Evolutionary conservation across 2,329 filamentous ascomycete genomes (phyloP).

Genomic region (Pseudopyricularia cyperi): DNA sequence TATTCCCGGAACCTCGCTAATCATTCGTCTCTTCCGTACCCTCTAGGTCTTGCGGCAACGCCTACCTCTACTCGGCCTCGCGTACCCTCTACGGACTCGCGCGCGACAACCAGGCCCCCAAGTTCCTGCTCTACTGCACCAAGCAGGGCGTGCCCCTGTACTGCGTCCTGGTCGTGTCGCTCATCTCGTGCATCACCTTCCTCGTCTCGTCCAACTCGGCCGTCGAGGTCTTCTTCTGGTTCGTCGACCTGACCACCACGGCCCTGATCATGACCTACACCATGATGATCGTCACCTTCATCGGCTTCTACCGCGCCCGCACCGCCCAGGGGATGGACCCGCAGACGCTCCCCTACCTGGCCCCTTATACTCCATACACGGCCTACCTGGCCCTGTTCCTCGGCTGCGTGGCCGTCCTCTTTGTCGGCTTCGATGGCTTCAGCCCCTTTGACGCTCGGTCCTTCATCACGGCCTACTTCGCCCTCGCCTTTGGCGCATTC

Average conservation of each 20-base stretch:
- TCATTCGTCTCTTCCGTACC: not conserved
- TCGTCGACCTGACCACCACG: slow-evolving; percentile 16
- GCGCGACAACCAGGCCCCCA: slow-evolving; percentile 27
- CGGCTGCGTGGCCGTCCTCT: slow-evolving; percentile 30
- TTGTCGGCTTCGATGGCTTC: slow-evolving; percentile 40
- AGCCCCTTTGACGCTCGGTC: slow-evolving; percentile 25
- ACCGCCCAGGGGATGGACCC: slow-evolving; percentile 29
- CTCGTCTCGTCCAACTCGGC: slow-evolving; percentile 17
- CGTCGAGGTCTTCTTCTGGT: slow-evolving; percentile 20
- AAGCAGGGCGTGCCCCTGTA: slow-evolving; percentile 26
- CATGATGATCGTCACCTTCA: slow-evolving; percentile 26
- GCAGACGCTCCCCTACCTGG: slow-evolving; percentile 32
- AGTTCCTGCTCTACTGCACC: slow-evolving; percentile 22
- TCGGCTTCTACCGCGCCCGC: slow-evolving; percentile 35
- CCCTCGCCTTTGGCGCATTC: slow-evolving; percentile 23
- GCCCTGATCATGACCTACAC: slow-evolving; percentile 26
- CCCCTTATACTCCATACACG: slow-evolving; percentile 33
- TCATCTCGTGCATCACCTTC: slow-evolving; percentile 18
- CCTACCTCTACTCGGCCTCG: slow-evolving; percentile 32
- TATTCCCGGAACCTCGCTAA: not conserved
- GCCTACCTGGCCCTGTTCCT: slow-evolving; percentile 32
- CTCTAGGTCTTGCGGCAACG: slow-evolving; percentile 27
- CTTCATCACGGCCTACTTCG: slow-evolving; percentile 30
- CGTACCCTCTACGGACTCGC: slow-evolving; percentile 33
- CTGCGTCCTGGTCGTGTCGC: slow-evolving; percentile 13